These are phyloP conservation scores for Gossypium schwendimanii DNA, from an alignment of 441 rosid species.

Conservation along the genomic window DNA sequence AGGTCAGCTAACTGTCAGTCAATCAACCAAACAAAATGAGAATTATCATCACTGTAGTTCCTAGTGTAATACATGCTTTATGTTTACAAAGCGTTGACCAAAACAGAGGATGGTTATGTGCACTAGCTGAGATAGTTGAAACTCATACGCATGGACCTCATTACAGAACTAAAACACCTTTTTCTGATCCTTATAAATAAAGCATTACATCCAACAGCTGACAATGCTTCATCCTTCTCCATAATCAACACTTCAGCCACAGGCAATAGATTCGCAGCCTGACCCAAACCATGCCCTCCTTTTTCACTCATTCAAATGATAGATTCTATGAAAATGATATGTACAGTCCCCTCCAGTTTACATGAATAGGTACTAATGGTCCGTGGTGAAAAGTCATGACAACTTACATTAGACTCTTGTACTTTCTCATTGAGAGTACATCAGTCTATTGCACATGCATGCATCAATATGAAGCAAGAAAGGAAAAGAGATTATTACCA, in stretches of 20 bases:
- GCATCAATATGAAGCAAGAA: background rate
- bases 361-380: background rate
- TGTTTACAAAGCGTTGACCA: background rate
- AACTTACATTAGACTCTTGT: background rate
- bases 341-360: background rate
- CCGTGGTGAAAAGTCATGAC: background rate
- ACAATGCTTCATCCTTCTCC: background rate
- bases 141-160: background rate
- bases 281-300: background rate
- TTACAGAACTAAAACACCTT: background rate
- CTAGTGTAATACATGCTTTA: background rate
- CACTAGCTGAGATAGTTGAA: background rate
- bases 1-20: background rate
- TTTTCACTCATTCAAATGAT: background rate
- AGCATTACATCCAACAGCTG: background rate
- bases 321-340: background rate
- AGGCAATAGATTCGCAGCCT: background rate
- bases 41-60: background rate
- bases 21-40: background rate
- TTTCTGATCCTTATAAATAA: background rate
- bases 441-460: background rate
- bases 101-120: background rate
- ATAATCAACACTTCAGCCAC: background rate
- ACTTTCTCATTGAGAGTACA: background rate
- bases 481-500: slow-evolving; percentile 20